A percentile compares a stretch with the other conserved stretches of the same genome.
phyloP scores from a whole-genome alignment of 2,329 filamentous ascomycete species.

The Pestalotiopsis sp. region DNA sequence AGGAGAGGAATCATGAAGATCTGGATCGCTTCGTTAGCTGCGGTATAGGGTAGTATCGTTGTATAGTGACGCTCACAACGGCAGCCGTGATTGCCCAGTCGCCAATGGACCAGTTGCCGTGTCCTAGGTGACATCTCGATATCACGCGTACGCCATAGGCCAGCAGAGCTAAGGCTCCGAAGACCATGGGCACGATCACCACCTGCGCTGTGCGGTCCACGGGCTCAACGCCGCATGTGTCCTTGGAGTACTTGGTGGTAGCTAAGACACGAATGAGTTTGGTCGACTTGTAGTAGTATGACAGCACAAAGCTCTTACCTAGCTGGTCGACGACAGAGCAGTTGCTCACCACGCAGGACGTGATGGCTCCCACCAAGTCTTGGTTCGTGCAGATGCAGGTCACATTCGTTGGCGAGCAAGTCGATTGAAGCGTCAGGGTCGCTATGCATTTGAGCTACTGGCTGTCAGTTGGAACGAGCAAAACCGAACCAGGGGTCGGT shows the following conservation, averaged over 20 bases:
- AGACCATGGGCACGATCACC: not conserved
- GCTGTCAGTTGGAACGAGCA: not conserved
- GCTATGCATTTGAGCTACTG: not conserved
- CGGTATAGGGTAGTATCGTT: too few relatives aligned
- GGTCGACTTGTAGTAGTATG: not conserved
- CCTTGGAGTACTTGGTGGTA: not conserved
- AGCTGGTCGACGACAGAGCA: not conserved
- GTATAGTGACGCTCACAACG: not conserved
- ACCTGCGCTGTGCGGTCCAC: not conserved
- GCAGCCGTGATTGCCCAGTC: conserved; percentile 3
- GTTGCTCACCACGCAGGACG: not conserved
- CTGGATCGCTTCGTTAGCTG: not conserved
- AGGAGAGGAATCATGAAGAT: not conserved
- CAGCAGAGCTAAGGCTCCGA: not conserved
- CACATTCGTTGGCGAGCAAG: not conserved
- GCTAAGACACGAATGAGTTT: not conserved
- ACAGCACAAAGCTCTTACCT: not conserved
- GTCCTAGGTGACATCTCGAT: not conserved
- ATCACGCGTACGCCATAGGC: not conserved
- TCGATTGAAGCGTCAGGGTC: not conserved
- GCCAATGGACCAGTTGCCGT: not conserved
- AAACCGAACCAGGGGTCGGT: not conserved
- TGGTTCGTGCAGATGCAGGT: conserved; percentile 7
- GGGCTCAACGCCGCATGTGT: not conserved
- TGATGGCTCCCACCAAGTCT: not conserved